Conservation (phyloP, 768 basidiomycete genomes). For the Imleria badia region DNA sequence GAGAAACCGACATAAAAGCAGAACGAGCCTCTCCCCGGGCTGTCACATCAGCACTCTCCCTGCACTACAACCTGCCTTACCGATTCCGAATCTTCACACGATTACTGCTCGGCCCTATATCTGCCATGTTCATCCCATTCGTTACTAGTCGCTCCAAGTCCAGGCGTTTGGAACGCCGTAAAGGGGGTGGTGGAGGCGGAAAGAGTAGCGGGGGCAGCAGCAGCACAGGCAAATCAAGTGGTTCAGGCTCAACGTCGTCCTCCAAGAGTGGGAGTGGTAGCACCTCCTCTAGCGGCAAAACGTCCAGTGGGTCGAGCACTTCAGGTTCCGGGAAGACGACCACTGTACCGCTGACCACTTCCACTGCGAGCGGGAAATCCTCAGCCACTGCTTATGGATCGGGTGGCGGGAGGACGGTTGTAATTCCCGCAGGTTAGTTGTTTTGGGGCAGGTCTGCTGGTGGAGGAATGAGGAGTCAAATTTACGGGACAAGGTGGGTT, state of each 20-base stretch:
- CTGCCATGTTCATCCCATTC: constrained; percentile 24
- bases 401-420: constrained; percentile 31
- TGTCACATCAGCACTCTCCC: too few species aligned
- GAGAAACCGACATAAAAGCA: neutral
- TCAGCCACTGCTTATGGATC: constrained; percentile 33
- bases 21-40: too few species aligned
- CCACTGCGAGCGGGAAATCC: constrained; percentile 23
- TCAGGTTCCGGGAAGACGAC: constrained; percentile 7
- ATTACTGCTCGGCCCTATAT: neutral
- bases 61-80: too few species aligned
- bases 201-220: constrained; percentile 16
- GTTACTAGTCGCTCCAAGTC: constrained; percentile 1
- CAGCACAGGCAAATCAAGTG: constrained; percentile 5
- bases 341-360: constrained; percentile 19
- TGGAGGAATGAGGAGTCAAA: constrained; percentile 47
- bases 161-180: constrained; percentile 24
- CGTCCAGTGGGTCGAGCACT: constrained; percentile 2
- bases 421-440: constrained; percentile 44
- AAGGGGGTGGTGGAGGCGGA: constrained; percentile 34
- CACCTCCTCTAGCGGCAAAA: neutral
- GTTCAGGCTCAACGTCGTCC: constrained; percentile 5
- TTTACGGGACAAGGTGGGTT: constrained; percentile 46
- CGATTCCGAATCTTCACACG: neutral
- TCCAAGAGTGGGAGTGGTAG: constrained; percentile 1
- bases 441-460: constrained; percentile 51